These are phyloP conservation scores for Achaetomiella virescens DNA, from an alignment of 495 filamentous ascomycete species.

Conservation along the genomic window DNA sequence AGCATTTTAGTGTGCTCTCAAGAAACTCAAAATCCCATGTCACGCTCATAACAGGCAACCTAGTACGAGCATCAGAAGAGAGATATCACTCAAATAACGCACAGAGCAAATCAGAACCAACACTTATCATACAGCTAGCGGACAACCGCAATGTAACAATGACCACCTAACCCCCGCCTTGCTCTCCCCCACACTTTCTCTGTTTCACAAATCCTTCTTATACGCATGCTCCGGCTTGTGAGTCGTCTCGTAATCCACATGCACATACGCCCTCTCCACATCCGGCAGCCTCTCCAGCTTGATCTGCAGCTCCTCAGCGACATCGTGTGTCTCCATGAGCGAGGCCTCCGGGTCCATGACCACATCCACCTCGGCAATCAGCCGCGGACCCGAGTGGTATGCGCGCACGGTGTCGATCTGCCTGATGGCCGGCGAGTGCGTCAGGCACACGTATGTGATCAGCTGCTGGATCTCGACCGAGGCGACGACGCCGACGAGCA, in stretches of 20 bases:
- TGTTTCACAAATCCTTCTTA: conserved; percentile 52
- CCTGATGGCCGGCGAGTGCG: conserved; percentile 70
- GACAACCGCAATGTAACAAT: no score
- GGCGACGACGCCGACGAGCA: conserved; percentile 84
- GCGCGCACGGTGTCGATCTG: conserved; percentile 92
- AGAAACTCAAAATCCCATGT: no score
- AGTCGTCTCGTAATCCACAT: conserved; percentile 94
- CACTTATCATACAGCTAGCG: no score
- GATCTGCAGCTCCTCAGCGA: conserved; percentile 89
- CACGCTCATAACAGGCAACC: no score
- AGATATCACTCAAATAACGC: no score
- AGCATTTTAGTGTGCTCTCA: no score
- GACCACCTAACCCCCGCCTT: background rate
- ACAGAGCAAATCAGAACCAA: no score
- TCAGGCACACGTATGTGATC: conserved; percentile 95
- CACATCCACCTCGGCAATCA: conserved; percentile 86
- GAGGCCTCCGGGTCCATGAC: conserved; percentile 69
- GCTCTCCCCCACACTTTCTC: background rate
- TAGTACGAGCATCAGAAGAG: no score
- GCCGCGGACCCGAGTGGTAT: conserved; percentile 82
- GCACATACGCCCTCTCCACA: conserved; percentile 92
- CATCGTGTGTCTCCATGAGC: conserved; percentile 78
- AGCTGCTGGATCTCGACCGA: conserved; percentile 81
- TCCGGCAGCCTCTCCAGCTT: conserved; percentile 90
- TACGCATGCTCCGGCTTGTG: conserved; percentile 74